Conservation (phyloP, 495 filamentous ascomycete genomes). For the Tuber melanosporum region DNA sequence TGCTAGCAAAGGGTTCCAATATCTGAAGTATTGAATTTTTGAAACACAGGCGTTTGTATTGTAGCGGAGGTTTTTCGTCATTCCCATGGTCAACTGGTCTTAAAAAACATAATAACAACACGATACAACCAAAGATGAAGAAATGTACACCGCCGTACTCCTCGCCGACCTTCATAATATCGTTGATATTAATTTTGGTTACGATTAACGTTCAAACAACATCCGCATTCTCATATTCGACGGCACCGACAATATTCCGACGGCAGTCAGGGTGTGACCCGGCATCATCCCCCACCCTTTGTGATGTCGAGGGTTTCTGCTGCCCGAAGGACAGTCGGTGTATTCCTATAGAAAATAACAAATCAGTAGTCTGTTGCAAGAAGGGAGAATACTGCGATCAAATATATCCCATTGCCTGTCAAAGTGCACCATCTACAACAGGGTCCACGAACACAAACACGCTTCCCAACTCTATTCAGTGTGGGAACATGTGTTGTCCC, state of each 20-base stretch:
- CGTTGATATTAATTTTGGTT: background rate
- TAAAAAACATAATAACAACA: conserved; percentile 5
- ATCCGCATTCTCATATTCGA: conserved; percentile 4
- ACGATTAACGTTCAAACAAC: background rate
- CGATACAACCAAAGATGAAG: conserved; percentile 11
- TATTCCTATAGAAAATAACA: conserved; percentile 33
- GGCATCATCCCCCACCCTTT: conserved; percentile 6
- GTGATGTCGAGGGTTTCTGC: conserved; percentile 27
- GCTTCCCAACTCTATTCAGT: background rate
- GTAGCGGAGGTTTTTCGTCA: conserved; percentile 5
- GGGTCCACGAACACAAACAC: background rate
- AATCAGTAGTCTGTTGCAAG: conserved; percentile 37
- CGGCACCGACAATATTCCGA: conserved; percentile 15
- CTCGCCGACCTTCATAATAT: conserved; percentile 6
- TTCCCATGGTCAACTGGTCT: conserved; percentile 3
- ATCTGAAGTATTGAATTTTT: background rate
- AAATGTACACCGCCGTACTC: background rate
- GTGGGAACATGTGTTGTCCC: conserved; percentile 34
- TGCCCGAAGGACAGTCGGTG: conserved; percentile 34
- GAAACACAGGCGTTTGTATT: conserved; percentile 5
- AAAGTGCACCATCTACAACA: background rate
- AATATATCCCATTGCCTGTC: conserved; percentile 34
- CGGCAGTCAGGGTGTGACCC: conserved; percentile 18
- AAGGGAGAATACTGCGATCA: conserved; percentile 34
- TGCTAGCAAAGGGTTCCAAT: background rate